Conservation (phyloP, 2,329 filamentous ascomycete species). For the Aspergillus chevalieri region DNA sequence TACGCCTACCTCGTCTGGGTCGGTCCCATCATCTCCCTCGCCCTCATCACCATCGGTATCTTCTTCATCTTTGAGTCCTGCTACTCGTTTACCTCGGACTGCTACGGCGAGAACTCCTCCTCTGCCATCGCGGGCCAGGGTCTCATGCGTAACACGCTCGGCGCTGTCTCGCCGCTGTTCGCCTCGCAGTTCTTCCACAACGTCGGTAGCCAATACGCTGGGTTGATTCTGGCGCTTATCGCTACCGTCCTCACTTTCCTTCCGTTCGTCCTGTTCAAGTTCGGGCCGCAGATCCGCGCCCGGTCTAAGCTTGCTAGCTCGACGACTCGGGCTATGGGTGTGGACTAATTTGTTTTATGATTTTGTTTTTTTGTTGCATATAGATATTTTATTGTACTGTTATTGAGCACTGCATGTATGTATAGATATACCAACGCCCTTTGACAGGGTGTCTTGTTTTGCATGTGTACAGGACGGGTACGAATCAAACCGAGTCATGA, state of each 20-base stretch:
- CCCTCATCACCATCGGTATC: slow-evolving; percentile 48
- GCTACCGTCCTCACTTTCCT: slow-evolving; percentile 33
- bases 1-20: slow-evolving; percentile 47
- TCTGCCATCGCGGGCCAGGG: slow-evolving; percentile 46
- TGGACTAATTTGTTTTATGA: neutral
- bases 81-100: slow-evolving; percentile 49
- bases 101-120: slow-evolving; percentile 41
- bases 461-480: neutral
- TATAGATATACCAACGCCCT: neutral
- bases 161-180: slow-evolving; percentile 48
- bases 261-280: slow-evolving; percentile 26
- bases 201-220: slow-evolving; percentile 48
- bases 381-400: neutral
- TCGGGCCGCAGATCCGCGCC: slow-evolving; percentile 22
- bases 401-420: neutral
- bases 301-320: slow-evolving; percentile 24
- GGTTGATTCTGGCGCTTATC: slow-evolving; percentile 44
- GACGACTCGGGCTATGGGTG: neutral
- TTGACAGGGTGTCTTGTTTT: neutral
- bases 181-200: slow-evolving; percentile 50
- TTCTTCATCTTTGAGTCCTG: slow-evolving; percentile 42
- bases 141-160: slow-evolving; percentile 49
- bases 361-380: neutral
- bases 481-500: neutral
- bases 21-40: slow-evolving; percentile 45